Conservation (phyloP, 805 yeast species). For the Helenozyma baotianmanensis region DNA sequence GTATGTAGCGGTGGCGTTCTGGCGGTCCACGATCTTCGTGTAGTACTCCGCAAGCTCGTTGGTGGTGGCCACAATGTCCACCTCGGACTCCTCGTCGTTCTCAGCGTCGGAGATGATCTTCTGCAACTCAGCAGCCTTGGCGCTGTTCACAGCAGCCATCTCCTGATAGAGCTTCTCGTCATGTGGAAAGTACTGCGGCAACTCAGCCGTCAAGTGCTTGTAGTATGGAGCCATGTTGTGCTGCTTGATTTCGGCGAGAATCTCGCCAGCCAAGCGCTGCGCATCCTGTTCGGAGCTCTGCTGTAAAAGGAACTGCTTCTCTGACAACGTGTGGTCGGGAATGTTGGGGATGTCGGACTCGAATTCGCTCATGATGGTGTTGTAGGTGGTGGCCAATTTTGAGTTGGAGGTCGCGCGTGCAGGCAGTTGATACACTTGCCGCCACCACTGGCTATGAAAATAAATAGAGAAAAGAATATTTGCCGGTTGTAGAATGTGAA, state of each 20-base stretch:
- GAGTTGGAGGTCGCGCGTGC: no score
- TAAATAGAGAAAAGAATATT: no score
- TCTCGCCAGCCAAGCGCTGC: conserved; percentile 40
- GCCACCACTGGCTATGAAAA: no score
- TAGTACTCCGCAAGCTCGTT: conserved; percentile 83
- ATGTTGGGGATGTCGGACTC: conserved; percentile 53
- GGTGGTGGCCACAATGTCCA: conserved; percentile 74
- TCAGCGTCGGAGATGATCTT: conserved; percentile 49
- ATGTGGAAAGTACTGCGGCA: conserved; percentile 43
- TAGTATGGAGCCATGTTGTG: conserved; percentile 82
- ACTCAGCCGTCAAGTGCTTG: conserved; percentile 46
- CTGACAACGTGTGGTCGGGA: conserved; percentile 83
- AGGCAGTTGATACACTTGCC: no score
- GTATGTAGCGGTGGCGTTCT: conserved; percentile 62
- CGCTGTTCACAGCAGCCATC: conserved; percentile 51
- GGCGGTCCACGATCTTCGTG: conserved; percentile 76
- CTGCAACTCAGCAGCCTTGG: conserved; percentile 49
- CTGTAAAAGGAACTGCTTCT: conserved; percentile 63
- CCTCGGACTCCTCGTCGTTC: conserved; percentile 79
- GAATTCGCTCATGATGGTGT: conserved; percentile 19
- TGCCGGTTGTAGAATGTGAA: no score
- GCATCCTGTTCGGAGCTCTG: conserved; percentile 22
- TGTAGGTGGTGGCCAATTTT: no score
- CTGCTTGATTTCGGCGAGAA: conserved; percentile 50
- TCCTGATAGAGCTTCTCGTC: conserved; percentile 55